Evolutionary conservation across 1,284 basidiomycete genomes (phyloP), one percentile per base, ranked within the genome.

Genomic region (Cystobasidium pallidum): DNA sequence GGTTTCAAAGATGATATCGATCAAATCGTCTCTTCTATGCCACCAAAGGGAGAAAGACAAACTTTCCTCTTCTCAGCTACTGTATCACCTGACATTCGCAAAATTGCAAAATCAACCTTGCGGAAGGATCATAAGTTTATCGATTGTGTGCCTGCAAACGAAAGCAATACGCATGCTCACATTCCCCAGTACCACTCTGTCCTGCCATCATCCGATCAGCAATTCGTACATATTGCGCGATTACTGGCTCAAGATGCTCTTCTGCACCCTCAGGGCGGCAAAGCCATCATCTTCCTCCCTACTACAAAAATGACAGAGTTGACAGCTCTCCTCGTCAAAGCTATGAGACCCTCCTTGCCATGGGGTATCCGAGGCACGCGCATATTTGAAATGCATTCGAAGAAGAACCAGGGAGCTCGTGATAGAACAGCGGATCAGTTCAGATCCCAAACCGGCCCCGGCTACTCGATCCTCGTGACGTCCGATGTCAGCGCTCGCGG

Each of bases 41-140:
- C 91, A 19, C 82, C 83, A 39, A 80, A 84, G 1, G 85, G 87
- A 0, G 81, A 88, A 70, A 87, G 94, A 24, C 92, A 94, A 80
- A 98, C 94, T 0, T 90, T 97, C 84, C 84, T 99, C 75, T 96
- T 98, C 83, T 94, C 91, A n/a, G 94, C 95, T 11, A 97, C 86
- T 21, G 84, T 86, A 58, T 84, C 84, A 51, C 78, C 77, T 19
- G 81, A 82, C 66, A 85, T 86, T 70, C 77, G 80, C 36, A 78
- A 80, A 55, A 82, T 86, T 62, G 84, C 86, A 1, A 78, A 80
- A 34, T 78, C 81, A 85, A 73, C 87, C 87, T 77, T 91, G 85
- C 70, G 86, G 81, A 52, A 83, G 81, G 65, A 89, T 88, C 80
- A 88, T 86, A 67, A 86, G 84, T 82, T 85, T 76, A 84, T 86